Evolutionary conservation across 768 basidiomycete genomes (phyloP), one percentile per base, ranked within the genome.

Genomic region (Lactifluus piperatus): DNA sequence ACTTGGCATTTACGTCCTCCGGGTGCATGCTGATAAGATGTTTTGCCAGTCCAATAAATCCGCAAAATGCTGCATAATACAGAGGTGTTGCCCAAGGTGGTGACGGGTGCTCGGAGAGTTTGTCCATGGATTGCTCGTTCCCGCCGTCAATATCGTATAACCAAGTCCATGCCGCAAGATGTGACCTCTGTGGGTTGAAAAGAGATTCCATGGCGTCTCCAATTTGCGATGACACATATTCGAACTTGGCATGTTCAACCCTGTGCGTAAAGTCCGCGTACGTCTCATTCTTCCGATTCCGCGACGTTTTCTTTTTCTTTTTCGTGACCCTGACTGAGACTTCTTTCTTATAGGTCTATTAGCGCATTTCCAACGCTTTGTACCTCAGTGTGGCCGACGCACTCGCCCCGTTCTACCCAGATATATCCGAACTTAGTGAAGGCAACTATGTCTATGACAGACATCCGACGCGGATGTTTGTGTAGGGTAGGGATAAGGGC

Each of bases 161-260:
- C 50, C 50, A 37, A 18, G 27, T 11, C 50, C 50, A 51, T 10
- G 24, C 2, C 7, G 16, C 32, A 24, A 50, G 2, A 13, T 32
- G 49, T 20, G 20, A 30, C 11, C 24, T 36, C 20, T 24, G 13
- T 11, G 30, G 34, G 13, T 36, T 5, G 13, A 50, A 50, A 6
- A 50, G 34, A 14, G n/a, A n/a, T n/a, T n/a, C n/a, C n/a, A n/a
- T n/a, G n/a, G n/a, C n/a, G n/a, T n/a, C n/a, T n/a, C n/a, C n/a
- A n/a, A n/a, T n/a, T n/a, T n/a, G n/a, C n/a, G n/a, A n/a, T n/a
- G n/a, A n/a, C n/a, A n/a, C n/a, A 4, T n/a, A n/a, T n/a, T n/a
- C n/a, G n/a, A n/a, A n/a, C n/a, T n/a, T n/a, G 97, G 97, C 4
- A 74, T 99, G 54, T 97, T 94, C 83, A 95, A 99, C 68, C 97